phyloP scores from a whole-genome alignment of 2,329 filamentous ascomycete species.

The Pseudopithomyces chartarum region DNA sequence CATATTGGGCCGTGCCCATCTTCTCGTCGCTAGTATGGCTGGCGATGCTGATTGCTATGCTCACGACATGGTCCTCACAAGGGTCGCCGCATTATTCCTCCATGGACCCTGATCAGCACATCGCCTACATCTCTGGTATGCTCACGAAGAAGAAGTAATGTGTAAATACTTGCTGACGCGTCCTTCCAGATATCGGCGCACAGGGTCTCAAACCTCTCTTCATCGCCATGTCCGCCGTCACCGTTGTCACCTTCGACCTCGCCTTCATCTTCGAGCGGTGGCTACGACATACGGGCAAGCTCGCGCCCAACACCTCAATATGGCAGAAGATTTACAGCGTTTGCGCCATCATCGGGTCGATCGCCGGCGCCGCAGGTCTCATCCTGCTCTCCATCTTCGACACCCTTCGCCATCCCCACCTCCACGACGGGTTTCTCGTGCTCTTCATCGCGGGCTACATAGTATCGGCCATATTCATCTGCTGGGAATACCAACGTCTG shows the following conservation, averaged over 20 bases:
- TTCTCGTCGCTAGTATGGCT: constrained; percentile 61
- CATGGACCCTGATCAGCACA: constrained; percentile 62
- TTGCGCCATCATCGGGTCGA: constrained; percentile 69
- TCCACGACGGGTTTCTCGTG: constrained; percentile 78
- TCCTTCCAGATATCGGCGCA: constrained; percentile 59
- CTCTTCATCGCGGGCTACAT: constrained; percentile 89
- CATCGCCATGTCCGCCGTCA: constrained; percentile 71
- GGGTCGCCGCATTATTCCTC: constrained; percentile 63
- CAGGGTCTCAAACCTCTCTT: constrained; percentile 75
- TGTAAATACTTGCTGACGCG: constrained; percentile 28
- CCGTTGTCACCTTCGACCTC: constrained; percentile 79
- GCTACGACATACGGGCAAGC: constrained; percentile 79
- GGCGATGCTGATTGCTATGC: constrained; percentile 69
- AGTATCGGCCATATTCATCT: constrained; percentile 83
- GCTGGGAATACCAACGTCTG: constrained; percentile 85
- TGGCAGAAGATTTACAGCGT: constrained; percentile 67
- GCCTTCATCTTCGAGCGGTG: constrained; percentile 82
- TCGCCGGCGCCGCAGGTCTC: constrained; percentile 77
- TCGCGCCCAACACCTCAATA: constrained; percentile 72
- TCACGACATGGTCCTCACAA: constrained; percentile 70
- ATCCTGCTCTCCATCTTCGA: constrained; percentile 88
- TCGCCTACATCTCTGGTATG: constrained; percentile 74
- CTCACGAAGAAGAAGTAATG: neutral
- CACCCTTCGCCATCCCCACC: constrained; percentile 66
- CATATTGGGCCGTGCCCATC: constrained; percentile 69